Percentiles rank a stretch among this genome's conserved stretches.
These are phyloP conservation scores for Moesziomyces aphidis DNA, from an alignment of 1,284 basidiomycete species.

Conservation along the genomic window DNA sequence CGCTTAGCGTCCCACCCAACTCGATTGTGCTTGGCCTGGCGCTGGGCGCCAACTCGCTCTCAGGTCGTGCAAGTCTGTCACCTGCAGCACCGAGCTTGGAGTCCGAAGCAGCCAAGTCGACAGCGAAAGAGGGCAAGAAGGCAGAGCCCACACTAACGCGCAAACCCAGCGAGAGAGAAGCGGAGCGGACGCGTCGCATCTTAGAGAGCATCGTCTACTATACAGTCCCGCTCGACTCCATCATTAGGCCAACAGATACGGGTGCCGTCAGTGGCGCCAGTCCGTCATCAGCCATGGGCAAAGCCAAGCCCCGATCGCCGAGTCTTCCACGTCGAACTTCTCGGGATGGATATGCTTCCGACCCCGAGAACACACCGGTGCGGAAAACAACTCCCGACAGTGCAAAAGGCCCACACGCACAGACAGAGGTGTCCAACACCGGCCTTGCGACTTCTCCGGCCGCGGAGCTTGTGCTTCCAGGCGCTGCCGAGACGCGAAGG, in stretches of 20 bases:
- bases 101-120: not conserved
- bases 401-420: not conserved
- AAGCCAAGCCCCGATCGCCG: conserved; percentile 5
- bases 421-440: not conserved
- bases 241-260: not conserved
- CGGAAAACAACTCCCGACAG: conserved; percentile 1
- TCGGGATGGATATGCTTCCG: conserved; percentile 36
- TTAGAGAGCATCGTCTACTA: conserved; percentile 39
- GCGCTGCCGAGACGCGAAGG: conserved; percentile 4
- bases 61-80: conserved; percentile 13
- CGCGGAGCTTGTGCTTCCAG: conserved; percentile 1
- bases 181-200: conserved; percentile 27
- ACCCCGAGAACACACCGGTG: conserved; percentile 30
- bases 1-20: conserved; percentile 23
- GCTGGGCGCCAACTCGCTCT: conserved; percentile 38
- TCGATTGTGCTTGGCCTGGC: conserved; percentile 38
- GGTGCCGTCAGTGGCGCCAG: not conserved
- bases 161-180: conserved; percentile 27
- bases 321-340: conserved; percentile 17
- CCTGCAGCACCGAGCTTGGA: conserved; percentile 1
- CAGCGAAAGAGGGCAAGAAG: conserved; percentile 1
- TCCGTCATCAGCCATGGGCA: not conserved
- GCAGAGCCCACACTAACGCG: conserved; percentile 11
- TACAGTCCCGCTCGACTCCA: conserved; percentile 16
- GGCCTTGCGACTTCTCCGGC: not conserved